These are phyloP conservation scores for Fusarium domesticum DNA, from an alignment of 2,329 filamentous ascomycete genomes.

Conservation along the genomic window DNA sequence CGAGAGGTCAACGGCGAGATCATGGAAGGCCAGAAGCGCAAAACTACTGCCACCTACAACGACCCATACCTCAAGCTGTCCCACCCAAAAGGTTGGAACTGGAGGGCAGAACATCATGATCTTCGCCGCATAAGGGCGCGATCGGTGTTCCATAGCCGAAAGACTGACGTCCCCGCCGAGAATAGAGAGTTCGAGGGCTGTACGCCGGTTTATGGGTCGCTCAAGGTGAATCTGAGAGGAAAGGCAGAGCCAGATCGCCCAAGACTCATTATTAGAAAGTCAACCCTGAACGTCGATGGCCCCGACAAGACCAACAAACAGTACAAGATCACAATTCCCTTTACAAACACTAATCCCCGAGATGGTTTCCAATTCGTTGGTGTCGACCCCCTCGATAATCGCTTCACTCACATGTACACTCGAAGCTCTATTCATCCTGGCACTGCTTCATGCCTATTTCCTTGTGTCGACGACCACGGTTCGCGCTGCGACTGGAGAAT, in stretches of 20 bases:
- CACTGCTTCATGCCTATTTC: constrained; percentile 81
- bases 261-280: constrained; percentile 45
- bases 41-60: constrained; percentile 44
- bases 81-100: constrained; percentile 58
- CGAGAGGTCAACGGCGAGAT: constrained; percentile 36
- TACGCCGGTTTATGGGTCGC: constrained; percentile 53
- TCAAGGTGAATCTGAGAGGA: constrained; percentile 44
- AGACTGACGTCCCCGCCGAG: constrained; percentile 53
- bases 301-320: constrained; percentile 44
- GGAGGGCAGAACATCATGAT: constrained; percentile 72
- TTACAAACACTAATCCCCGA: constrained; percentile 68
- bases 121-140: constrained; percentile 66
- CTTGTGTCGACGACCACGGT: constrained; percentile 83
- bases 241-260: constrained; percentile 40
- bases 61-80: constrained; percentile 68
- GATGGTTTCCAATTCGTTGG: constrained; percentile 94
- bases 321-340: constrained; percentile 64
- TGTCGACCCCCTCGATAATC: constrained; percentile 70
- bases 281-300: constrained; percentile 33
- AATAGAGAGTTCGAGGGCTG: constrained; percentile 55
- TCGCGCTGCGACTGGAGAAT: constrained; percentile 85
- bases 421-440: constrained; percentile 76
- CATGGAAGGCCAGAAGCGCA: constrained; percentile 37
- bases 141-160: constrained; percentile 50
- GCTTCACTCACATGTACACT: constrained; percentile 91